Percentiles rank a stretch among this genome's conserved stretches.
phyloP scores from a whole-genome alignment of 2,329 filamentous ascomycete species.

The Talaromyces sp. region DNA sequence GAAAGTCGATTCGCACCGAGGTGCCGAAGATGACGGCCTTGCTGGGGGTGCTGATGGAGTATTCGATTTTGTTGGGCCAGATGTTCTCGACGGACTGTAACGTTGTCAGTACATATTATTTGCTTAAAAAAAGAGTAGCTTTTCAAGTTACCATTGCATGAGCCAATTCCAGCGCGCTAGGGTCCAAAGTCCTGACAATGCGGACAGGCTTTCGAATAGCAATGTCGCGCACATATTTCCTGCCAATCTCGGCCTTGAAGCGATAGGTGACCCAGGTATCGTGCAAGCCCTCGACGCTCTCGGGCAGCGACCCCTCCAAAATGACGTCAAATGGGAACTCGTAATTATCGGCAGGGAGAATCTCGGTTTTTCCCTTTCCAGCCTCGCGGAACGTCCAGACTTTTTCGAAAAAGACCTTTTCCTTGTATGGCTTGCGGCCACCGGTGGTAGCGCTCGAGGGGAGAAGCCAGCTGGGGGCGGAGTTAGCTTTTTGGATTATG shows the following conservation, averaged over 20 bases:
- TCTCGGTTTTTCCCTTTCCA: conserved; percentile 46
- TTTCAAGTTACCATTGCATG: conserved; percentile 67
- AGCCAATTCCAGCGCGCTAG: conserved; percentile 69
- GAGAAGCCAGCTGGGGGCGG: conserved; percentile 28
- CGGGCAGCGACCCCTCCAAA: conserved; percentile 64
- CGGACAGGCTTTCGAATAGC: conserved; percentile 73
- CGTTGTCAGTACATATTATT: neutral
- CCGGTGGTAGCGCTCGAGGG: conserved; percentile 33
- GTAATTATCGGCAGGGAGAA: conserved; percentile 70
- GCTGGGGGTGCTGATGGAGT: conserved; percentile 86
- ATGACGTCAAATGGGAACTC: conserved; percentile 76
- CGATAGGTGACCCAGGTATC: conserved; percentile 87
- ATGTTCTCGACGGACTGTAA: conserved; percentile 78
- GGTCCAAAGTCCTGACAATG: conserved; percentile 71
- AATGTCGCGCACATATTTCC: conserved; percentile 84
- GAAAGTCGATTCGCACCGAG: conserved; percentile 76
- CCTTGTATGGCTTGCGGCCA: conserved; percentile 36
- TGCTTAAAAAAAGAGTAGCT: no score
- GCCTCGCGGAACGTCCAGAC: conserved; percentile 65
- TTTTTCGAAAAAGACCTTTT: conserved; percentile 59
- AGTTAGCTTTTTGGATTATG: neutral
- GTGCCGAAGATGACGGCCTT: conserved; percentile 94
- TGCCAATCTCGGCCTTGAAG: conserved; percentile 84
- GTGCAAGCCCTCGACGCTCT: conserved; percentile 84
- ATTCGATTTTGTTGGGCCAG: conserved; percentile 97